Conservation (phyloP, 2,329 filamentous ascomycete species). For the Hypoxylon sp. region DNA sequence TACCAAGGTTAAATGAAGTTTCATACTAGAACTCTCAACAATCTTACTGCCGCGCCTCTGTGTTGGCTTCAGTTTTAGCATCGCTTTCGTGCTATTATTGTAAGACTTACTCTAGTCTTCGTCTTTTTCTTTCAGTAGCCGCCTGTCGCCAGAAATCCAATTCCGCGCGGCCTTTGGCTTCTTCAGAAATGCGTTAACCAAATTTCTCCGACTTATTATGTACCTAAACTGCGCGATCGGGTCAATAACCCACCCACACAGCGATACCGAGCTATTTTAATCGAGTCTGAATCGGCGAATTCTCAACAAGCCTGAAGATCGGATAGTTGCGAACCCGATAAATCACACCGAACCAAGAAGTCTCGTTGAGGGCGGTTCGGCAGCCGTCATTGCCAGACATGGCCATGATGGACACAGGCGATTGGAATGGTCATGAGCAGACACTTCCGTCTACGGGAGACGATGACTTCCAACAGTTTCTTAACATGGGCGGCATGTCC, state of each 20-base stretch:
- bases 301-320: constrained; percentile 8
- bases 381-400: constrained; percentile 36
- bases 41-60: constrained; percentile 21
- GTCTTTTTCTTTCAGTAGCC: constrained; percentile 10
- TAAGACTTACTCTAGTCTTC: constrained; percentile 12
- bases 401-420: constrained; percentile 64
- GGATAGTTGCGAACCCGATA: constrained; percentile 13
- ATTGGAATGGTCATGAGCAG: constrained; percentile 70
- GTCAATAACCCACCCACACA: constrained; percentile 9
- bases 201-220: constrained; percentile 18
- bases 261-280: constrained; percentile 3
- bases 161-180: constrained; percentile 24
- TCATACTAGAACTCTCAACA: constrained; percentile 15
- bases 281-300: constrained; percentile 1
- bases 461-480: constrained; percentile 73
- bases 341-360: constrained; percentile 9
- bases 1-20: constrained; percentile 3
- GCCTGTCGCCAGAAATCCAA: constrained; percentile 22
- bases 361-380: constrained; percentile 8
- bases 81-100: constrained; percentile 12
- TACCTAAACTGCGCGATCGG: constrained; percentile 36
- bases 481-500: constrained; percentile 69
- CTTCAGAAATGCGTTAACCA: constrained; percentile 35
- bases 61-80: constrained; percentile 23
- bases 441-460: constrained; percentile 63